Conservation (phyloP, 192 early-diverging fungal species). For the Geranomyces michiganensis region DNA sequence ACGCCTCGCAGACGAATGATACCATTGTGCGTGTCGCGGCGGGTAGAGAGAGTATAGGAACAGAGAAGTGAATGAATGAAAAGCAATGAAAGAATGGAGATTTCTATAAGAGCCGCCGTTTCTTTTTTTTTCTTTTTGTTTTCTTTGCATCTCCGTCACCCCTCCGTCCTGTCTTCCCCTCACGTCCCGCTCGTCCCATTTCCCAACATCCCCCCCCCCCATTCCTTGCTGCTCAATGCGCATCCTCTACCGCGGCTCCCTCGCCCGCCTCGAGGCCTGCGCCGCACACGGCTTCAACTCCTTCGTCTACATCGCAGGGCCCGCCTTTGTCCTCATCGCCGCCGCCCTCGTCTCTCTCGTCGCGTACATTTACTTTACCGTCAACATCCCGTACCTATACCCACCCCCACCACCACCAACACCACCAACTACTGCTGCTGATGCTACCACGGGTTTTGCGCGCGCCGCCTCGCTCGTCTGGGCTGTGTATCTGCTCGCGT, state of each 20-base stretch:
- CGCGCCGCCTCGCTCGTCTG: constrained; percentile 12
- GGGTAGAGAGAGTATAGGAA: too few relatives aligned
- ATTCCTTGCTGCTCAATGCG: too few relatives aligned
- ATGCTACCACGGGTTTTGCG: not conserved
- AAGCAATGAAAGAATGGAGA: too few relatives aligned
- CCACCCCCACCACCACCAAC: constrained; percentile 9
- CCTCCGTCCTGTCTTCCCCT: too few relatives aligned
- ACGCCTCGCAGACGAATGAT: constrained; percentile 35
- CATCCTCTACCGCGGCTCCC: constrained; percentile 24
- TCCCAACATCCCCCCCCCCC: too few relatives aligned
- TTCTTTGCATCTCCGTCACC: too few relatives aligned
- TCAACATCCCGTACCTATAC: constrained; percentile 33
- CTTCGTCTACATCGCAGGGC: constrained; percentile 27
- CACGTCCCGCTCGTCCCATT: too few relatives aligned
- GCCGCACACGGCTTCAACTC: constrained; percentile 10
- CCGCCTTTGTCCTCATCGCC: constrained; percentile 34
- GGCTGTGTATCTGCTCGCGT: constrained; percentile 36
- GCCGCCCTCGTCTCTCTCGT: constrained; percentile 22
- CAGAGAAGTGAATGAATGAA: too few relatives aligned
- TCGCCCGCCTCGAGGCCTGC: constrained; percentile 19
- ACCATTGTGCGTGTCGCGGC: constrained; percentile 9
- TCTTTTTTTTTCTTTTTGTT: too few relatives aligned
- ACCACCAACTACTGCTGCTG: not conserved
- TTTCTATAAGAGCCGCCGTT: too few relatives aligned
- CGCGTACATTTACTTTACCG: constrained; percentile 37